Percentiles rank a stretch among this genome's conserved stretches.
Conservation (phyloP, 805 yeast species). For the Candida piceae region DNA sequence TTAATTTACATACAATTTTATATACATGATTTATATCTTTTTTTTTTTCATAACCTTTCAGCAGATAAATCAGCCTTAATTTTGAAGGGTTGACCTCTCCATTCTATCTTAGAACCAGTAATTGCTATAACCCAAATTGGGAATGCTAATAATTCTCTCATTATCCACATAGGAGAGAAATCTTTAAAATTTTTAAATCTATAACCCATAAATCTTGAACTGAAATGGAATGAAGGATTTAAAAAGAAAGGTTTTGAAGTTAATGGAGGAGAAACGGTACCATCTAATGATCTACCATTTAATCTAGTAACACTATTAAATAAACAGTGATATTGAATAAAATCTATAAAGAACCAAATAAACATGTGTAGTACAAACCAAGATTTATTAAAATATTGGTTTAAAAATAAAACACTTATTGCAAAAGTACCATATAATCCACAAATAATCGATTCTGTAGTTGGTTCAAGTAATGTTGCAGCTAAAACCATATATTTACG, state of each 20-base stretch:
- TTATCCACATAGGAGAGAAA: slow-evolving; percentile 49
- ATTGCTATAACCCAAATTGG: slow-evolving; percentile 84
- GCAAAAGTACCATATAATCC: slow-evolving; percentile 65
- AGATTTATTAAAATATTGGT: slow-evolving; percentile 26
- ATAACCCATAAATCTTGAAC: not conserved
- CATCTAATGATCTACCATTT: not conserved
- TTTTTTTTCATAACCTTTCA: slow-evolving; percentile 39
- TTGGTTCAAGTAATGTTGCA: slow-evolving; percentile 82
- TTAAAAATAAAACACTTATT: slow-evolving; percentile 40
- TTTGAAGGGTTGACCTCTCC: slow-evolving; percentile 73
- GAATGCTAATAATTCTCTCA: slow-evolving; percentile 69
- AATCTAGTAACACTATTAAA: slow-evolving; percentile 19
- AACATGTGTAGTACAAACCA: slow-evolving; percentile 49
- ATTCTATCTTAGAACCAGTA: slow-evolving; percentile 68
- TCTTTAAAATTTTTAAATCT: slow-evolving; percentile 8
- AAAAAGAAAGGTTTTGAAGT: slow-evolving; percentile 13
- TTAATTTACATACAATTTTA: too few relatives aligned
- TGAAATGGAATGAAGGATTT: slow-evolving; percentile 9
- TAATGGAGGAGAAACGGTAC: not conserved
- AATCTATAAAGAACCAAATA: slow-evolving; percentile 65
- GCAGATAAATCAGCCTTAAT: slow-evolving; percentile 75
- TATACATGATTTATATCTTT: not conserved
- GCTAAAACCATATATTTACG: slow-evolving; percentile 81
- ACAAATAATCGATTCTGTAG: slow-evolving; percentile 70
- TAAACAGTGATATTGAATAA: slow-evolving; percentile 47